Evolutionary conservation across 306 rosid genomes (phyloP).

Genomic region (Ammopiptanthus mongolicus): DNA sequence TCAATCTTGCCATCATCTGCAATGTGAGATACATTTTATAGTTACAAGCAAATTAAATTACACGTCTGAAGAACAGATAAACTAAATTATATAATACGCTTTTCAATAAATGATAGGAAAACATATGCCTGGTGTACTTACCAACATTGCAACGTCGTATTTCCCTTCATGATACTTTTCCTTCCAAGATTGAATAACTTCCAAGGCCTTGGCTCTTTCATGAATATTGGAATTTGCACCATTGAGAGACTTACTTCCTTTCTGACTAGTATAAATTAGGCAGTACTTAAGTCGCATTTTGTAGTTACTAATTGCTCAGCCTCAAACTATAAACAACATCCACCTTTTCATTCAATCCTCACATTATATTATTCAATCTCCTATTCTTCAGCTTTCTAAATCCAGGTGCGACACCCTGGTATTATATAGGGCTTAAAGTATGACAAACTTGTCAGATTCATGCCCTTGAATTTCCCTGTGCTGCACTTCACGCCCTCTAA

Average conservation of each 20-base stretch:
- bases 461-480: conserved; percentile 93
- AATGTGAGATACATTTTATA: conserved; percentile 19
- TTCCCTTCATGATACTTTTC: conserved; percentile 87
- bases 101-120: conserved; percentile 8
- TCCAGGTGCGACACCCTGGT: conserved; percentile 86
- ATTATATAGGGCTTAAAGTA: conserved; percentile 95
- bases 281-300: too few species aligned
- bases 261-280: too few species aligned
- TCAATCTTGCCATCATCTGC: conserved; percentile 98
- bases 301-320: too few species aligned
- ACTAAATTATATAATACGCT: not conserved
- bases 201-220: conserved; percentile 98
- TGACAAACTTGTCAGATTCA: conserved; percentile 96
- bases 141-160: conserved; percentile 95
- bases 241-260: too few species aligned
- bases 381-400: conserved; percentile 74
- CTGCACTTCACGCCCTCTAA: conserved; percentile 98
- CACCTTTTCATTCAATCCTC: too few species aligned
- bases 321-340: too few species aligned
- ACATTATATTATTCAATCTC: too few species aligned
- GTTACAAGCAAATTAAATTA: conserved; percentile 22
- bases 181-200: conserved; percentile 88
- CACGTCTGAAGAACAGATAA: conserved; percentile 10
- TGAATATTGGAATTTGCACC: conserved; percentile 98
- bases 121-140: conserved; percentile 41